Evolutionary conservation across 2,329 filamentous ascomycete species (phyloP), one percentile per base, ranked within the genome.

Genomic region (Arthrinium phaeospermum): DNA sequence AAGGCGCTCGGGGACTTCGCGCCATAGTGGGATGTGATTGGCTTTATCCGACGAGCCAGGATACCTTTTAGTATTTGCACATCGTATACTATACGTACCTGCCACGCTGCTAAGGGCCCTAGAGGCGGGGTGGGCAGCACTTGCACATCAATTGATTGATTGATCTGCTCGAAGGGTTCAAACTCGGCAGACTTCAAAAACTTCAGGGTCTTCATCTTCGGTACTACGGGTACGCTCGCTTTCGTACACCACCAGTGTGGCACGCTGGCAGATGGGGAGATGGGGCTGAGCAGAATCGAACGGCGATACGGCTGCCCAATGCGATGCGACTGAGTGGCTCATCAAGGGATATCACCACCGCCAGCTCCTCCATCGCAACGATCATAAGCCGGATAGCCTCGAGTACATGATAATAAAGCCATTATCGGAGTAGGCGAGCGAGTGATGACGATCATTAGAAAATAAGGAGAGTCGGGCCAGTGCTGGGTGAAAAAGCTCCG

Each of bases 121-220:
- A 41, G 24, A 30, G 14, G 24, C 3, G 51, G 14, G 27, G 27
- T 30, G 27, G 27, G 27, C 27, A 30, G 51, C 51, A 57, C 27
- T 30, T 30, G 13, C 6, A 19, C 19, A 24, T 22, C 49, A 24
- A 37, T 13, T 14, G 27, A 30, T 13, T 14, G 4, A 64, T 24
- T 12, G 3, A 41, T 64, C 57, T 41, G 57, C 57, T 64, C 57
- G 8, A 64, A 64, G 57, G 57, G 57, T 64, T 64, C 57, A 64
- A 64, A n/a, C 30, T 41, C 53, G 34, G 19, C 30, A 64, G 19
- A 41, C n/a, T 30, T 64, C 27, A 16, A 64, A 19, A 41, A 37
- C 57, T 64, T 64, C 57, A 64, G 57, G 57, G 57, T 64, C 57
- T 41, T 34, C 10, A 64, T 34, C n/a, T 41, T 22, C 57, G 34